Conservation (phyloP, 2,329 filamentous ascomycete genomes). For the Pochonia chlamydosporia region DNA sequence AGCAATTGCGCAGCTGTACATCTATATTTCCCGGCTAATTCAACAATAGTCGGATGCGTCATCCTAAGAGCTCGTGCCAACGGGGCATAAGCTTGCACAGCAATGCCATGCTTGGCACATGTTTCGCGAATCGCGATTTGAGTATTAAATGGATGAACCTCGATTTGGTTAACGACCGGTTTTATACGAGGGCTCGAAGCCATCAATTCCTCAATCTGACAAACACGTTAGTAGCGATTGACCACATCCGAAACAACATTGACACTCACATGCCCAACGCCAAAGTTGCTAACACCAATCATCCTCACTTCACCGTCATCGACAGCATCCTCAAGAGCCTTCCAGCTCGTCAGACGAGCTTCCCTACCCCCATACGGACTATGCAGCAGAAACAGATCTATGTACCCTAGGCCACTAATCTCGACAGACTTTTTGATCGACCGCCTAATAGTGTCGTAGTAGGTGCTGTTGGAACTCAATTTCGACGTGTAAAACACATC, state of each 20-base stretch:
- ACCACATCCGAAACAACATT: too few species aligned
- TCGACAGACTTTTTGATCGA: constrained; percentile 62
- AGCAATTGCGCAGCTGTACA: constrained; percentile 70
- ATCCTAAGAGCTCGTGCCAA: constrained; percentile 67
- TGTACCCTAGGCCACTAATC: constrained; percentile 63
- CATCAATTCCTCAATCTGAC: constrained; percentile 63
- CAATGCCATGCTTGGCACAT: constrained; percentile 60
- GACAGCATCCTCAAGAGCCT: constrained; percentile 70
- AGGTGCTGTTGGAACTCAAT: constrained; percentile 57
- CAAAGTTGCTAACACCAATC: constrained; percentile 75
- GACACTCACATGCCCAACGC: constrained; percentile 65
- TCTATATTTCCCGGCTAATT: constrained; percentile 60
- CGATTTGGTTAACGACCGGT: constrained; percentile 74
- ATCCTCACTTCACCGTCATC: constrained; percentile 63
- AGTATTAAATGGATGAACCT: constrained; percentile 79
- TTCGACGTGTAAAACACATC: constrained; percentile 80
- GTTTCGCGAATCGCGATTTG: constrained; percentile 59
- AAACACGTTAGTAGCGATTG: neutral
- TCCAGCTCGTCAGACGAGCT: constrained; percentile 67
- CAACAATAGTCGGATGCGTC: constrained; percentile 56
- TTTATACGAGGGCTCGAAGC: constrained; percentile 52
- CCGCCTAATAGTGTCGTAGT: constrained; percentile 61
- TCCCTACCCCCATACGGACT: constrained; percentile 69
- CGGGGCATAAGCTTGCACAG: constrained; percentile 75
- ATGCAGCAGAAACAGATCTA: constrained; percentile 76